Base-by-base conservation (phyloP, 169 alveolate species). In the Perkinsus chesapeaki region DNA sequence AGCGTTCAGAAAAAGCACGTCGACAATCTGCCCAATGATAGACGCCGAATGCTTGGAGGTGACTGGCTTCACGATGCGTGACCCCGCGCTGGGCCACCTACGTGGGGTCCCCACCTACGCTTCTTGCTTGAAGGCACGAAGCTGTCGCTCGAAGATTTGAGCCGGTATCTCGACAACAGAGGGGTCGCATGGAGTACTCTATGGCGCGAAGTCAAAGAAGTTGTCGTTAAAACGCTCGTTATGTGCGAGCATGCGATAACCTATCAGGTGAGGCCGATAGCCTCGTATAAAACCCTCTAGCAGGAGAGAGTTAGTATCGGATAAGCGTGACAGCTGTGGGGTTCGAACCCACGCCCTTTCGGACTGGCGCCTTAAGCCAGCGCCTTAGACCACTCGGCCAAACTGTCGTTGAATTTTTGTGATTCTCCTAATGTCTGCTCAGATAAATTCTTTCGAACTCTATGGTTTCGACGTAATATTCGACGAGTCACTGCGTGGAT, bases 401-500 rank as follows among this genome's bases (percentile, higher is more conserved):
- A 97, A 31, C 97, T 97, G 93, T 97, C 98, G 92, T 96, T 96
- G n/a, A 38, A 95, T 98, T 60, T 97, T 97, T 34, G 97, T 97
- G 72, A 97, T 97, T 94, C 98, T 94, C 92, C 43, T 92, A 16
- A 96, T 97, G 39, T 95, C 95, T 19, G 96, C 95, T 73, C 97
- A 97, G 92, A 95, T 94, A 92, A 97, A 96, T 91, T 96, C 98
- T 39, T 97, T 97, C 91, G 98, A 97, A 82, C 91, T 96, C 27
- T 97, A 97, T 94, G 99, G 99, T 20, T 98, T 96, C 95, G 99
- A 98, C 94, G 95, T 98, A 39, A 95, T 98, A 31, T 95, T 98
- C 91, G 99, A 98, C 94, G 96, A 95, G 39, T 96, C 96, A 43
- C 96, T 98, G 48, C 97, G 97, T 39, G 98, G 99, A 9, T 98